A percentile compares a stretch with the other conserved stretches of the same genome.
phyloP scores from a whole-genome alignment of 2,329 filamentous ascomycete genomes.

The Aulographum hederae region DNA sequence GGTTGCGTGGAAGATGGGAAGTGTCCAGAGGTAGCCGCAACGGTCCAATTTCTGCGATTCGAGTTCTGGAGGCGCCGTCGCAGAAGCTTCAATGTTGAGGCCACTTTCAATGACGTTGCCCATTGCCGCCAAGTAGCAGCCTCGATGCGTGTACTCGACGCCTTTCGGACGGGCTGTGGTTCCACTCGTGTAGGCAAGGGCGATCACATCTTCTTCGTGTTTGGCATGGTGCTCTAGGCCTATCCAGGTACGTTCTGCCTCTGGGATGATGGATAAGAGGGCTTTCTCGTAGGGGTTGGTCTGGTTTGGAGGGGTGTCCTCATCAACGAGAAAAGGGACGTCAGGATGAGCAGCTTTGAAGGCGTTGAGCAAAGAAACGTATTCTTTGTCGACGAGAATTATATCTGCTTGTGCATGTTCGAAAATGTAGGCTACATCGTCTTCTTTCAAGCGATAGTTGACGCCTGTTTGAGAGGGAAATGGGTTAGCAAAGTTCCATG shows the following conservation, averaged over 20 bases:
- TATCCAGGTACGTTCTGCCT: conserved; percentile 54
- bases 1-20: conserved; percentile 64
- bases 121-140: conserved; percentile 67
- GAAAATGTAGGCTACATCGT: conserved; percentile 85
- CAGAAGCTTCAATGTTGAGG: too few species aligned
- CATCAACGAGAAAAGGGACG: conserved; percentile 61
- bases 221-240: conserved; percentile 51
- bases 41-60: too few species aligned
- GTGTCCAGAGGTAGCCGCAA: conserved; percentile 76
- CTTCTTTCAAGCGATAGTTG: conserved; percentile 59
- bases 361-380: conserved; percentile 45
- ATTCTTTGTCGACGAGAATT: conserved; percentile 79
- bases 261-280: conserved; percentile 49
- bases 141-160: conserved; percentile 78
- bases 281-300: conserved; percentile 59
- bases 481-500: too few species aligned
- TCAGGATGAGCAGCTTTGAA: conserved; percentile 43
- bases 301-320: conserved; percentile 62
- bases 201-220: conserved; percentile 66
- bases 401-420: conserved; percentile 70
- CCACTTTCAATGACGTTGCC: conserved; percentile 81
- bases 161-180: conserved; percentile 88
- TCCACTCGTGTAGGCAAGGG: conserved; percentile 84
- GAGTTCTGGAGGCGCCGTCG: too few species aligned
- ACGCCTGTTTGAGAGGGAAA: conserved; percentile 35